Evolutionary conservation across 495 filamentous ascomycete genomes (phyloP).

Genomic region (Hyaloscypha bicolor): DNA sequence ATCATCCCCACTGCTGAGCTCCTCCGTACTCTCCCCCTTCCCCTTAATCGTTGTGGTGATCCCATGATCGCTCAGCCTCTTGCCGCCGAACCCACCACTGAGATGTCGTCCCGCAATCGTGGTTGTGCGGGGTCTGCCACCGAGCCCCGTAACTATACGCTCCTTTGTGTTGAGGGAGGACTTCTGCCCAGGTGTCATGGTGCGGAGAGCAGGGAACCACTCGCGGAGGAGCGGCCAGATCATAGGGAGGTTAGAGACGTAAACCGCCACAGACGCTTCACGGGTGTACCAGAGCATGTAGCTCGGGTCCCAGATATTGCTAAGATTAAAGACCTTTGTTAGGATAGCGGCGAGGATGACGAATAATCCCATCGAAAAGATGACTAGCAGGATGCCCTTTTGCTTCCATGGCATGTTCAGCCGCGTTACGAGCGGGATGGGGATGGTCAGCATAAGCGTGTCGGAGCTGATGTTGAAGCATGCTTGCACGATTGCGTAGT

Average conservation of each 20-base stretch:
- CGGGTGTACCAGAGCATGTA: slow-evolving; percentile 56
- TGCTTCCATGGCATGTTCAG: slow-evolving; percentile 42
- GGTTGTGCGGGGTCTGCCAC: background rate
- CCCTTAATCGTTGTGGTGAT: slow-evolving; percentile 16
- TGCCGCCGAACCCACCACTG: slow-evolving; percentile 10
- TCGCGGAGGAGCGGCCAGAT: slow-evolving; percentile 46
- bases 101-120: slow-evolving; percentile 3
- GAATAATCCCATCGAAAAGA: slow-evolving; percentile 51
- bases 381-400: slow-evolving; percentile 42
- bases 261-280: slow-evolving; percentile 47
- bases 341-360: slow-evolving; percentile 48
- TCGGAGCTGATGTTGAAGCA: slow-evolving; percentile 55
- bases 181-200: slow-evolving; percentile 13
- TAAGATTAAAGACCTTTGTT: slow-evolving; percentile 50
- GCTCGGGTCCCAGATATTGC: slow-evolving; percentile 40
- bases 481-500: slow-evolving; percentile 48
- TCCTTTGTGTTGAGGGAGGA: background rate
- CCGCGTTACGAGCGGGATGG: slow-evolving; percentile 43
- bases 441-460: slow-evolving; percentile 47
- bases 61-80: slow-evolving; percentile 12
- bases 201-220: slow-evolving; percentile 21
- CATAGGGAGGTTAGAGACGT: slow-evolving; percentile 50
- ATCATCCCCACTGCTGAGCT: slow-evolving; percentile 11
- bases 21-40: slow-evolving; percentile 25
- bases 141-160: background rate